phyloP scores from a whole-genome alignment of 177 flowering plant species.

The Vitis hybrid region DNA sequence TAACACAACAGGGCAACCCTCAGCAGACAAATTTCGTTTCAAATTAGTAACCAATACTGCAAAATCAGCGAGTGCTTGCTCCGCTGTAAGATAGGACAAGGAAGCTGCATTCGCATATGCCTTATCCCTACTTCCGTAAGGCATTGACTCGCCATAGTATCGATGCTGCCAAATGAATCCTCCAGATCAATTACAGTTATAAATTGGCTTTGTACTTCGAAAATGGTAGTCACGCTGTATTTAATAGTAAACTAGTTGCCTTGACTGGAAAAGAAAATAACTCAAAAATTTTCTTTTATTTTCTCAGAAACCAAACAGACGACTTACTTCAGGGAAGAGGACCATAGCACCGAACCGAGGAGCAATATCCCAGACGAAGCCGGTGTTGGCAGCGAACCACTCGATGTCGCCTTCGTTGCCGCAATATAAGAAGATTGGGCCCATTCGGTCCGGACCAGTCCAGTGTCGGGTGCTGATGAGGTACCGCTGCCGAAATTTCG shows the following conservation, averaged over 20 bases:
- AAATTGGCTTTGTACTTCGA: too few relatives aligned
- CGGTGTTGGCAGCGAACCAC: constrained; percentile 90
- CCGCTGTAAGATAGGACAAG: constrained; percentile 70
- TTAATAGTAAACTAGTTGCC: neutral
- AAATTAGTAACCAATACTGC: constrained; percentile 69
- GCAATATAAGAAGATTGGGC: constrained; percentile 86
- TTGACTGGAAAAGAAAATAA: neutral
- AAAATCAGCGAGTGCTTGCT: constrained; percentile 89
- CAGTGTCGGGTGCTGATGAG: constrained; percentile 70
- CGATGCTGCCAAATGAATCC: constrained; percentile 62
- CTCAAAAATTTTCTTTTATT: neutral
- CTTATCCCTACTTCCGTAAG: constrained; percentile 68
- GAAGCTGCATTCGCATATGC: constrained; percentile 71
- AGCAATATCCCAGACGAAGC: constrained; percentile 91
- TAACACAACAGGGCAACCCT: constrained; percentile 74
- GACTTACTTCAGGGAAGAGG: constrained; percentile 75
- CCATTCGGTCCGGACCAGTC: constrained; percentile 48
- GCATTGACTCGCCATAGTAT: constrained; percentile 91
- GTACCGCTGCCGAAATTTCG: constrained; percentile 66
- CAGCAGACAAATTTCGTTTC: constrained; percentile 73
- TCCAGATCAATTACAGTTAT: neutral
- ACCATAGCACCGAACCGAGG: constrained; percentile 83
- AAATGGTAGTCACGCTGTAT: neutral
- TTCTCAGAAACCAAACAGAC: constrained; percentile 2
- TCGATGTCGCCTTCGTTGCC: constrained; percentile 94